phyloP scores from a whole-genome alignment of 768 basidiomycete genomes.

The Cystofilobasidium macerans region DNA sequence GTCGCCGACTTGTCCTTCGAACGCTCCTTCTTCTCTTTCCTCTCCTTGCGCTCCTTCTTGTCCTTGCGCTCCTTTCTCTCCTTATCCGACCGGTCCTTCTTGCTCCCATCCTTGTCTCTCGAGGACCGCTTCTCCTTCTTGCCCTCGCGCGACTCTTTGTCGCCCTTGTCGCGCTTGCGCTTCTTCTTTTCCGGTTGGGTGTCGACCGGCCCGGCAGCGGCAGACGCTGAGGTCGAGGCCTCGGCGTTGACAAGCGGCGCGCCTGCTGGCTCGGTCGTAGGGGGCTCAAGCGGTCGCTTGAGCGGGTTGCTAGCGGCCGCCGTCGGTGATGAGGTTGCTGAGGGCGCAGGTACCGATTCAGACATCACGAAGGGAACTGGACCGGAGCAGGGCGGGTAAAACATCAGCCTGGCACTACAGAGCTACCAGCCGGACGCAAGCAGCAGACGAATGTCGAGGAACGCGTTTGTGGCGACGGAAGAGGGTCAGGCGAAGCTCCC shows the following conservation, averaged over 20 bases:
- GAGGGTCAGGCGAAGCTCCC: no score
- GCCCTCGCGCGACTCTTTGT: not conserved
- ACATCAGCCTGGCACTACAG: no score
- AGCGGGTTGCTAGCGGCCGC: not conserved
- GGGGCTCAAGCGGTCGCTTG: not conserved
- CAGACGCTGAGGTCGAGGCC: not conserved
- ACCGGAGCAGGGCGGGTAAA: no score
- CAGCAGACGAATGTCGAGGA: no score
- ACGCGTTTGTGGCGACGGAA: no score
- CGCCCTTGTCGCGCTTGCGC: slow-evolving; percentile 1
- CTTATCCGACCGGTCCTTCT: slow-evolving; percentile 7
- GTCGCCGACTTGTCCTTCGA: not conserved
- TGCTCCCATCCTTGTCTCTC: no score
- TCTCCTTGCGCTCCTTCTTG: not conserved
- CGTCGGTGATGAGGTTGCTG: not conserved
- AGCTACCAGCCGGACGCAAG: no score
- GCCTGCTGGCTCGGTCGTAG: not conserved
- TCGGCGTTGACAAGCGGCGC: not conserved
- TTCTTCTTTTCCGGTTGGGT: not conserved
- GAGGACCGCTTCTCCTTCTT: slow-evolving; percentile 15
- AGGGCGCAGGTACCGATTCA: not conserved
- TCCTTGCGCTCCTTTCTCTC: not conserved
- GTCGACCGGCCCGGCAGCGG: not conserved
- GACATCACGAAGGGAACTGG: not conserved
- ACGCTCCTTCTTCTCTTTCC: slow-evolving; percentile 6